Evolutionary conservation across 345 rosid genomes (phyloP).

Genomic region (Clausena lansium): DNA sequence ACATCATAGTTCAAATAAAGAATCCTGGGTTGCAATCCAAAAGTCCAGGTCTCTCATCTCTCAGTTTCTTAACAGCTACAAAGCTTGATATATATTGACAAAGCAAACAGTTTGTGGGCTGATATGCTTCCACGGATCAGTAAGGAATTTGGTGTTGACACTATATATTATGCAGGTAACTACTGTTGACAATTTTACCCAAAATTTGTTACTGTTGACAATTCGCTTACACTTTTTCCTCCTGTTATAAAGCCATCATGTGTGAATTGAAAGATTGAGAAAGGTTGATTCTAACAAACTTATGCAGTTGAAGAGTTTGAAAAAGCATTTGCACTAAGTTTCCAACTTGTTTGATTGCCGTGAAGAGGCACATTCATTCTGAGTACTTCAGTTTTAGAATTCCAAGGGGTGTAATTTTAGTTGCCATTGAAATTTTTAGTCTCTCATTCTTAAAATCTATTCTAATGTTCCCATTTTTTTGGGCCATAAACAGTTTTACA

Average conservation of each 20-base stretch:
- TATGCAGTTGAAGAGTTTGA: constrained; percentile 89
- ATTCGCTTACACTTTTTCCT: too few relatives aligned
- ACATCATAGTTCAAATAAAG: too few relatives aligned
- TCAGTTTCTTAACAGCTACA: too few relatives aligned
- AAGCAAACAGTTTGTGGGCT: too few relatives aligned
- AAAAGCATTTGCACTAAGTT: constrained; percentile 75
- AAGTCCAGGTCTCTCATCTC: too few relatives aligned
- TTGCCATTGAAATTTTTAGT: not conserved
- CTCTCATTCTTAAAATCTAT: not conserved
- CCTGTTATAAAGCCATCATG: constrained; percentile 23
- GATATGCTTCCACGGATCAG: constrained; percentile 38
- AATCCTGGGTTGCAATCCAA: too few relatives aligned
- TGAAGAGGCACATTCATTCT: constrained; percentile 91
- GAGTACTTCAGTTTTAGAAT: constrained; percentile 92
- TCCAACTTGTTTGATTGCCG: constrained; percentile 83
- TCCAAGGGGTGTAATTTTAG: constrained; percentile 83
- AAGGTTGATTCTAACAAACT: constrained; percentile 77
- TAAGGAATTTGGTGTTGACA: constrained; percentile 35
- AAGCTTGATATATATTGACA: too few relatives aligned
- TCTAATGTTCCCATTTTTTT: constrained; percentile 29
- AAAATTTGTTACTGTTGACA: too few relatives aligned
- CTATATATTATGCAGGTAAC: too few relatives aligned
- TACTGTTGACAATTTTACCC: too few relatives aligned
- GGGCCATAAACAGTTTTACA: constrained; percentile 84
- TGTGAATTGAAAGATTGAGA: constrained; percentile 91